Conservation (phyloP, 305 asterid species). For the Fraxinus latifolia region DNA sequence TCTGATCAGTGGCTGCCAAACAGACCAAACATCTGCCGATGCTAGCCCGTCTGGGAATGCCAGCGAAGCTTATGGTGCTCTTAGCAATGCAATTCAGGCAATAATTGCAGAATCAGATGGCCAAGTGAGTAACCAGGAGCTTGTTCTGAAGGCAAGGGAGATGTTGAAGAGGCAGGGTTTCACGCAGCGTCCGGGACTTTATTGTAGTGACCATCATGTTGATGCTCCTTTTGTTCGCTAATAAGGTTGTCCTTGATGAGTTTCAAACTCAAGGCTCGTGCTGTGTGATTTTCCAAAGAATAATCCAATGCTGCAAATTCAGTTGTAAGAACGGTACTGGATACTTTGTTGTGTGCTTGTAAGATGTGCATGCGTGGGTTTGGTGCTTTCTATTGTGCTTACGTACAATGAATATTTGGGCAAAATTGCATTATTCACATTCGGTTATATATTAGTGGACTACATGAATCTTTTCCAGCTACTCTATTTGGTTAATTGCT, state of each 20-base stretch:
- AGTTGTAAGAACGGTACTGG: background rate
- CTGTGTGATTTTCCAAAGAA: background rate
- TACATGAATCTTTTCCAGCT: background rate
- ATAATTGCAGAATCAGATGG: conserved; percentile 72
- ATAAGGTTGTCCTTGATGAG: background rate
- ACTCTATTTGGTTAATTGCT: background rate
- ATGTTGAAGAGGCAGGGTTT: conserved; percentile 75
- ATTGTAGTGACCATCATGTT: conserved; percentile 68
- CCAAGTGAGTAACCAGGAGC: conserved; percentile 53
- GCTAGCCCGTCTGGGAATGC: conserved; percentile 69
- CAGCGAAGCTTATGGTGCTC: conserved; percentile 71
- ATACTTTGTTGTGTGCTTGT: background rate
- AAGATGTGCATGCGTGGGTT: conserved; percentile 5
- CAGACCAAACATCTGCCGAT: conserved; percentile 84
- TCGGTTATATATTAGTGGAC: background rate
- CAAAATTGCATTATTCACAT: background rate
- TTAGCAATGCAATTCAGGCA: conserved; percentile 83
- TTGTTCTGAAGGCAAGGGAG: conserved; percentile 69
- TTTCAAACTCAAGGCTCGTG: background rate
- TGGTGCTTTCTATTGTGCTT: conserved; percentile 14
- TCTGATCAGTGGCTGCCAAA: conserved; percentile 88
- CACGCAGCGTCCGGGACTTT: conserved; percentile 82
- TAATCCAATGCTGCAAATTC: conserved; percentile 3
- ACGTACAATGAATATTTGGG: conserved; percentile 11
- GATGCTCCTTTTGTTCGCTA: conserved; percentile 80